phyloP scores from a whole-genome alignment of 2,329 filamentous ascomycete genomes.

The Phialocephala subalpina region DNA sequence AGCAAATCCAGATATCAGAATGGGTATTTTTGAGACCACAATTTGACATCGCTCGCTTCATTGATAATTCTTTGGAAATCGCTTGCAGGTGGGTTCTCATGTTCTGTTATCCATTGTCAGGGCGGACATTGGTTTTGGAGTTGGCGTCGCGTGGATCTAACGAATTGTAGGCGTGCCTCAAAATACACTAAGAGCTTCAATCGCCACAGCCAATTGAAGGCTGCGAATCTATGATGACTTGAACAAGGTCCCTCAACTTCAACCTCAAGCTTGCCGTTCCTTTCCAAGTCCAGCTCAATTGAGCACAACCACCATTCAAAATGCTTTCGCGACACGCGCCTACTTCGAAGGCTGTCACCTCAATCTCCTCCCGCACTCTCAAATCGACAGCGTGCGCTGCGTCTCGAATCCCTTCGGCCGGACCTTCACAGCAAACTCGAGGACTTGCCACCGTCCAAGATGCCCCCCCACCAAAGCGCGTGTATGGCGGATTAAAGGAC shows the following conservation, averaged over 20 bases:
- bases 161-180: too few species aligned
- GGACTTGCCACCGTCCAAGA: slow-evolving; percentile 85
- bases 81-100: neutral
- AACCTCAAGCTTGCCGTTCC: slow-evolving; percentile 35
- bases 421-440: slow-evolving; percentile 65
- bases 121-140: neutral
- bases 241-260: slow-evolving; percentile 33
- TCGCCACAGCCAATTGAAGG: slow-evolving; percentile 26
- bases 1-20: slow-evolving; percentile 30
- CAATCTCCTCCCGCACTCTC: slow-evolving; percentile 41
- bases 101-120: slow-evolving; percentile 2
- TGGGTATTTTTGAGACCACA: slow-evolving; percentile 26
- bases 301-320: slow-evolving; percentile 43
- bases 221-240: slow-evolving; percentile 34
- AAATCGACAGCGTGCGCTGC: slow-evolving; percentile 39
- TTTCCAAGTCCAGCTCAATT: slow-evolving; percentile 40
- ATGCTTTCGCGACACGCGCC: slow-evolving; percentile 48
- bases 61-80: slow-evolving; percentile 7
- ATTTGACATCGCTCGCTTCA: slow-evolving; percentile 35
- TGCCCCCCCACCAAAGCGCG: slow-evolving; percentile 70
- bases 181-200: slow-evolving; percentile 16
- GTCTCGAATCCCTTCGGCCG: slow-evolving; percentile 41
- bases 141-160: too few species aligned
- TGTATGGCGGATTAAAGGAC: slow-evolving; percentile 88
- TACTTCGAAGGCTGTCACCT: slow-evolving; percentile 41